phyloP scores from a whole-genome alignment of 208 protist genomes.

The Trypanosoma avium region DNA sequence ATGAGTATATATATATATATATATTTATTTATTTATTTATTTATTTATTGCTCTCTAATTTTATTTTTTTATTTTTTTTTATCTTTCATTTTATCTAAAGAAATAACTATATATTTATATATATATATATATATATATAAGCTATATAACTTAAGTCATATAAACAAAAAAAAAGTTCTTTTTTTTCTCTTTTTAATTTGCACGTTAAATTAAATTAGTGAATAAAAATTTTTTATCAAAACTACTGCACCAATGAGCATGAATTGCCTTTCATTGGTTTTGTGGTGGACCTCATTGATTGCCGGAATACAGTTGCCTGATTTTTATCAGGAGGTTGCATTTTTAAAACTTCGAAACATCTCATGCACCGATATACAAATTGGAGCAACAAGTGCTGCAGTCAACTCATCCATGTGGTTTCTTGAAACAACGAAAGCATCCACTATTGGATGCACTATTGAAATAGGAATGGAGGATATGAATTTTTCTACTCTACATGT shows the following conservation, averaged over 20 bases:
- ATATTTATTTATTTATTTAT: too few relatives aligned
- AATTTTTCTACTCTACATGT: too few relatives aligned
- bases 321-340: not conserved
- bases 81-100: too few relatives aligned
- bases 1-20: too few relatives aligned
- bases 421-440: not conserved
- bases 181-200: too few relatives aligned
- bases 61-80: too few relatives aligned
- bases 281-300: constrained; percentile 6
- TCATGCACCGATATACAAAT: not conserved
- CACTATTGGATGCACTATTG: not conserved
- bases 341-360: not conserved
- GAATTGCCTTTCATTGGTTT: not conserved
- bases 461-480: not conserved
- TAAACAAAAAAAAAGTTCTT: too few relatives aligned
- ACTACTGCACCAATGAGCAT: not conserved
- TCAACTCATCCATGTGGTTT: constrained; percentile 9
- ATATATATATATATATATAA: too few relatives aligned
- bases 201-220: not conserved
- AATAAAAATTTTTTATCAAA: not conserved
- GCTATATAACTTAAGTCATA: too few relatives aligned
- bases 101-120: too few relatives aligned
- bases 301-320: not conserved
- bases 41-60: too few relatives aligned
- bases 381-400: not conserved